Percentiles rank a stretch among this genome's conserved stretches.
Evolutionary conservation across 2,329 filamentous ascomycete species (phyloP).

Genomic region (Aspergillus cejpii): DNA sequence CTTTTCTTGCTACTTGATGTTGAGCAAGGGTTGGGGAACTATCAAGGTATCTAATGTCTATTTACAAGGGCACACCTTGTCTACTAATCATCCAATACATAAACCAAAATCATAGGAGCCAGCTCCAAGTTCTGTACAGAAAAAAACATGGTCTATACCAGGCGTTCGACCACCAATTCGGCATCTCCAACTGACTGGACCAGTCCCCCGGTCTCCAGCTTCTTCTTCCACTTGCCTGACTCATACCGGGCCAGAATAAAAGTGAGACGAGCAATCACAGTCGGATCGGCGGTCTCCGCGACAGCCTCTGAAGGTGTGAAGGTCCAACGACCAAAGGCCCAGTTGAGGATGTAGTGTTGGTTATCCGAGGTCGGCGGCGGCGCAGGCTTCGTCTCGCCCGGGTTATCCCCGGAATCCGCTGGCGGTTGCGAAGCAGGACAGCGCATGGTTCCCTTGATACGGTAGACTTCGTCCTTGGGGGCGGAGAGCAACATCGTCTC

Average conservation of each 20-base stretch:
- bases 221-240: constrained; percentile 45
- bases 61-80: background rate
- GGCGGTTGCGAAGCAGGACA: constrained; percentile 37
- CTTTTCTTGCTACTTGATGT: too few relatives aligned
- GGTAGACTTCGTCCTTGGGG: constrained; percentile 89
- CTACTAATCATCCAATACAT: too few relatives aligned
- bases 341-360: constrained; percentile 81
- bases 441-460: constrained; percentile 71
- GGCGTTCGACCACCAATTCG: constrained; percentile 31
- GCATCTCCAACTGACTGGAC: constrained; percentile 23
- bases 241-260: constrained; percentile 45
- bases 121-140: constrained; percentile 12
- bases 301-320: constrained; percentile 58
- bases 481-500: constrained; percentile 62
- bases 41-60: background rate
- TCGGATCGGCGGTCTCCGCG: constrained; percentile 26
- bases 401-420: constrained; percentile 44
- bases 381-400: constrained; percentile 19
- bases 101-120: constrained; percentile 9
- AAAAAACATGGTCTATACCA: constrained; percentile 22
- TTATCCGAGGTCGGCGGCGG: constrained; percentile 21
- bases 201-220: constrained; percentile 38
- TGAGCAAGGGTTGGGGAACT: too few relatives aligned
- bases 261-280: constrained; percentile 38
- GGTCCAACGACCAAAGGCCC: constrained; percentile 95